Percentiles rank a stretch among this genome's conserved stretches.
These are phyloP conservation scores for Herpomyces periplanetae DNA, from an alignment of 2,329 filamentous ascomycete genomes.

Conservation along the genomic window DNA sequence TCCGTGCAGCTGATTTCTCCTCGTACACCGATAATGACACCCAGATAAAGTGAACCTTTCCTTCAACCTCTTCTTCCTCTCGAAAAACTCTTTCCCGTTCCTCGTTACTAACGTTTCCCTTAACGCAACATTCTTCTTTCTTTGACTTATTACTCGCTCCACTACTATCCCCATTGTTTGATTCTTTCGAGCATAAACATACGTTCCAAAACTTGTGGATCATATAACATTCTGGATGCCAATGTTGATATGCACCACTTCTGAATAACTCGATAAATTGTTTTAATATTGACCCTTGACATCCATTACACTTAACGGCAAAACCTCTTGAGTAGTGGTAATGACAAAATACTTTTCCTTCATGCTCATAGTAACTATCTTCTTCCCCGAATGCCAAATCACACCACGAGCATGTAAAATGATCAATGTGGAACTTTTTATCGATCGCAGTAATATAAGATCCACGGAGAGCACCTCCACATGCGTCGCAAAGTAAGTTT, in stretches of 20 bases:
- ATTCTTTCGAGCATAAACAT: constrained; percentile 16
- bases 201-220: constrained; percentile 99
- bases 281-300: constrained; percentile 82
- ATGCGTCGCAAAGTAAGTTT: constrained; percentile 60
- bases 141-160: constrained; percentile 11
- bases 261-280: constrained; percentile 97
- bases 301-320: constrained; percentile 78
- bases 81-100: constrained; percentile 35
- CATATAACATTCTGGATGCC: constrained; percentile 99
- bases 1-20: constrained; percentile 85
- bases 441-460: constrained; percentile 95
- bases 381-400: constrained; percentile 91
- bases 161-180: constrained; percentile 14
- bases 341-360: constrained; percentile 81
- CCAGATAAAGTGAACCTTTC: constrained; percentile 94
- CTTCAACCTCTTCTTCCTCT: constrained; percentile 75
- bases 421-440: constrained; percentile 81
- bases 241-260: constrained; percentile 91
- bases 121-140: constrained; percentile 9
- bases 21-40: constrained; percentile 87
- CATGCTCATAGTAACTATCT: constrained; percentile 95
- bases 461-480: constrained; percentile 59
- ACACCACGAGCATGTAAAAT: constrained; percentile 91
- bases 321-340: constrained; percentile 96
- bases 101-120: constrained; percentile 19